A percentile compares a stretch with the other conserved stretches of the same genome.
These are phyloP conservation scores for Phytophthora pluvialis DNA, from an alignment of 352 stramenopile genomes.

Conservation along the genomic window DNA sequence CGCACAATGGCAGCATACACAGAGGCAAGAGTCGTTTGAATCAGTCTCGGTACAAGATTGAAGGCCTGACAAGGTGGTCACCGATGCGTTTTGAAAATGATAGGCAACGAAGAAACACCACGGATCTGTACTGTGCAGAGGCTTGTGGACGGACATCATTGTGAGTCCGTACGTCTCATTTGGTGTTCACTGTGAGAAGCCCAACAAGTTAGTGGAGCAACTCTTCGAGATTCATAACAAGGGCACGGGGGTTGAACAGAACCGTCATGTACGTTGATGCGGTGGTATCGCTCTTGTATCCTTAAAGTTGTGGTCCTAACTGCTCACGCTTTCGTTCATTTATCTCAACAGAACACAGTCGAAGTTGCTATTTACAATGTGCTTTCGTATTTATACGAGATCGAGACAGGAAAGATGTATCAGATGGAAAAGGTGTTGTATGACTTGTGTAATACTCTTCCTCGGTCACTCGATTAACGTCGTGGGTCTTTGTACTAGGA, in stretches of 20 bases:
- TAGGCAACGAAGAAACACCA: conserved; percentile 76
- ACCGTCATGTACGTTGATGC: conserved; percentile 78
- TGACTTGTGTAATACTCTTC: neutral
- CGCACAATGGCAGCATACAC: conserved; percentile 91
- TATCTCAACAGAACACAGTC: conserved; percentile 73
- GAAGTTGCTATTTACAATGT: conserved; percentile 95
- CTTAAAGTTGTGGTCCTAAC: neutral
- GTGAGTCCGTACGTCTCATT: conserved; percentile 92
- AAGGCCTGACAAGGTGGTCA: neutral
- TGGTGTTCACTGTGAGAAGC: conserved; percentile 83
- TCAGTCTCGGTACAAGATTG: neutral
- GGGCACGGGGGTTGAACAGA: conserved; percentile 93
- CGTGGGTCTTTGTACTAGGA: conserved; percentile 30
- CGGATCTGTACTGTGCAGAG: conserved; percentile 79
- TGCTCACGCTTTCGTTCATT: neutral
- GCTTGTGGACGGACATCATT: conserved; percentile 93
- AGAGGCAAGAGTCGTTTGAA: conserved; percentile 45
- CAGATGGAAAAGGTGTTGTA: conserved; percentile 81
- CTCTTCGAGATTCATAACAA: conserved; percentile 95
- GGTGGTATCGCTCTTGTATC: neutral
- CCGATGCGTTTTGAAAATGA: conserved; percentile 1
- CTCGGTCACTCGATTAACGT: neutral
- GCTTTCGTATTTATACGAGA: conserved; percentile 90
- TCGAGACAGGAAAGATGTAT: conserved; percentile 90
- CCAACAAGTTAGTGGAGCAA: conserved; percentile 78